Conservation (phyloP, 768 basidiomycete genomes). For the Thelephora ganbajun region DNA sequence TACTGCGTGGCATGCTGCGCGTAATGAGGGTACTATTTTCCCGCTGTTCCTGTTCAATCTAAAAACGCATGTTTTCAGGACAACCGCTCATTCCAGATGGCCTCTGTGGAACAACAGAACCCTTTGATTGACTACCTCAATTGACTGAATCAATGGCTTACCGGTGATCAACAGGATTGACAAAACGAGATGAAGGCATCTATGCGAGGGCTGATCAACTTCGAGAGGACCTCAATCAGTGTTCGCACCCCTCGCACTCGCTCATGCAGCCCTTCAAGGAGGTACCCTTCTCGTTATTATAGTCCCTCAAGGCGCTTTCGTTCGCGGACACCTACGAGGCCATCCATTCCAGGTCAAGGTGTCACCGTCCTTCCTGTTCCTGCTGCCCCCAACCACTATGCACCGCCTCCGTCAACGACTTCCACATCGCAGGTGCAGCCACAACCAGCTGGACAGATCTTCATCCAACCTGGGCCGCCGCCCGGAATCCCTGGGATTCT, state of each 20-base stretch:
- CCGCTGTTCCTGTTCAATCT: background rate
- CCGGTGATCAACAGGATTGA: conserved; percentile 64
- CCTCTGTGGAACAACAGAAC: conserved; percentile 66
- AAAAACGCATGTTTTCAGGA: conserved; percentile 31
- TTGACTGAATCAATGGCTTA: conserved; percentile 66
- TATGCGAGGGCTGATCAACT: conserved; percentile 44
- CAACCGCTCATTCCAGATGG: conserved; percentile 59
- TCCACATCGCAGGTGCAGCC: too few relatives aligned
- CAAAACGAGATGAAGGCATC: conserved; percentile 61
- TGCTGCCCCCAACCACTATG: too few relatives aligned
- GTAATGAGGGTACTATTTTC: conserved; percentile 42
- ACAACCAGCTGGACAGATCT: too few relatives aligned
- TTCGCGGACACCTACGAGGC: too few relatives aligned
- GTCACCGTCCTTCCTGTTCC: too few relatives aligned
- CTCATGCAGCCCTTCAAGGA: too few relatives aligned
- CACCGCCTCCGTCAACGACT: too few relatives aligned
- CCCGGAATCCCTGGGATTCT: too few relatives aligned
- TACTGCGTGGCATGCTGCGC: conserved; percentile 36
- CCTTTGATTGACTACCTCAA: conserved; percentile 72
- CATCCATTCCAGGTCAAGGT: too few relatives aligned
- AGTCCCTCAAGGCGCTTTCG: too few relatives aligned
- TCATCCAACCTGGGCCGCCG: too few relatives aligned
- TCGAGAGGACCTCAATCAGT: conserved; percentile 27
- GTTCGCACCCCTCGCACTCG: conserved; percentile 10
- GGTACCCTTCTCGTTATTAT: too few relatives aligned